Base-by-base conservation (phyloP, 2,329 filamentous ascomycete genomes). In the Curvularia lunata region DNA sequence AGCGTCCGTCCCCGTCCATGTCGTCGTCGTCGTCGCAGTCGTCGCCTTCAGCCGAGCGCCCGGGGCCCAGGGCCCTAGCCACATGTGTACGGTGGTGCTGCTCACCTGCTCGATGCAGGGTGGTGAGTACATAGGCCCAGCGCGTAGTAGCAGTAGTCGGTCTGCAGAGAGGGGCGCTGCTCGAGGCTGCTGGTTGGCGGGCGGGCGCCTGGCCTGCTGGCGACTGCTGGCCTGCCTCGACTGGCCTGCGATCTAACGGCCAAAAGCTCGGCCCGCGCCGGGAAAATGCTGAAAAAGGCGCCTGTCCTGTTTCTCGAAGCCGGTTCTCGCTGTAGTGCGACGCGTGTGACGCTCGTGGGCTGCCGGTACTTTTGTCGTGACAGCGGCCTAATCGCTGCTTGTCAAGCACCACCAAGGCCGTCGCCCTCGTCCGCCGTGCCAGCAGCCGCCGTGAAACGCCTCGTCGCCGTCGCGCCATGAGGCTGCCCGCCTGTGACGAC, bases 211-310 rank as follows among this genome's bases (percentile, higher is more conserved):
- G n/a, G n/a, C n/a, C n/a, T n/a, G n/a, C n/a, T n/a, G n/a, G n/a
- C n/a, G n/a, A n/a, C n/a, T n/a, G 4, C 6, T 6, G 23, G 23
- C 23, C 74, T 75, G 64, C 23, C 23, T 25, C 4, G 23, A 68
- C 69, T 69, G 66, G 68, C 62, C 51, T 54, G 54, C 61, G 67
- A 69, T 67, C 66, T 64, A 74, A 75, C 73, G 74, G 71, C 66
- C 63, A 74, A 69, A 69, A 72, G 70, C 68, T 72, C 74, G 74
- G 74, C 73, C 74, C 74, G 74, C 73, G 63, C 73, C 73, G 73
- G 73, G 66, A 73, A 67, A 71, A 71, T 66, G 58, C 56, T 62
- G 48, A 45, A 45, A 25, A 27, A 28, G 42, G 9, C 43, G 43
- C 43, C 65, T 67, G 25, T 30, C 23, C 23, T 30, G 68, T 65